Conservation (phyloP, 345 rosid species). For the Citrus reticulata region DNA sequence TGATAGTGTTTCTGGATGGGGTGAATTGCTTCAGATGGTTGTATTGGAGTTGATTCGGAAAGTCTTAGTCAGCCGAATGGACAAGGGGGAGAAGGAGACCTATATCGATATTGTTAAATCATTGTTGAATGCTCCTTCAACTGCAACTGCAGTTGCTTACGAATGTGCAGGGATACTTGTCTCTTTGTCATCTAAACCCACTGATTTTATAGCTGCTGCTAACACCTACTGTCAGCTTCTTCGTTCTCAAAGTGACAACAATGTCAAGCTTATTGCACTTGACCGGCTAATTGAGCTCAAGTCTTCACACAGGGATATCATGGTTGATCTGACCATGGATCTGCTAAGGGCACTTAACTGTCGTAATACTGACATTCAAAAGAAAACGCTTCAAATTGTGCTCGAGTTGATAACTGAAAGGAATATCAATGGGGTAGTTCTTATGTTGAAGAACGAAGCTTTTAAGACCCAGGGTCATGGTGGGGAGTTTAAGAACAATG, state of each 20-base stretch:
- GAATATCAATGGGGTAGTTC: conserved; percentile 74
- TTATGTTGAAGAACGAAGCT: conserved; percentile 78
- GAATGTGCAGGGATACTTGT: conserved; percentile 82
- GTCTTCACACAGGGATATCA: conserved; percentile 64
- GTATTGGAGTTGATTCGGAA: conserved; percentile 69
- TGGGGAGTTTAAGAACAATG: conserved; percentile 86
- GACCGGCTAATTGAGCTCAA: conserved; percentile 74
- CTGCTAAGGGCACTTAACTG: conserved; percentile 86
- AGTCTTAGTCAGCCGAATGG: conserved; percentile 50
- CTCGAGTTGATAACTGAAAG: conserved; percentile 74
- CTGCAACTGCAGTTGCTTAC: conserved; percentile 65
- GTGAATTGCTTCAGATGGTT: conserved; percentile 72
- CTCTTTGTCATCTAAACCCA: conserved; percentile 81
- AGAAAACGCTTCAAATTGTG: conserved; percentile 73
- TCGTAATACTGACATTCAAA: conserved; percentile 72
- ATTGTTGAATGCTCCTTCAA: conserved; percentile 62
- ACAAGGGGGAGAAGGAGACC: conserved; percentile 60
- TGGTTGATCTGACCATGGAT: conserved; percentile 87
- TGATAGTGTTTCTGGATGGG: conserved; percentile 69
- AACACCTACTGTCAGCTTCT: conserved; percentile 82
- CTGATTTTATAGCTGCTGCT: conserved; percentile 79
- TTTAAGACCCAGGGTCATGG: conserved; percentile 78
- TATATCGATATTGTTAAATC: conserved; percentile 68
- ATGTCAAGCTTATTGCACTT: conserved; percentile 79
- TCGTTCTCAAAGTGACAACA: conserved; percentile 79